A percentile compares a stretch with the other conserved stretches of the same genome.
Evolutionary conservation across 768 basidiomycete species (phyloP).

Genomic region (Piloderma croceum): DNA sequence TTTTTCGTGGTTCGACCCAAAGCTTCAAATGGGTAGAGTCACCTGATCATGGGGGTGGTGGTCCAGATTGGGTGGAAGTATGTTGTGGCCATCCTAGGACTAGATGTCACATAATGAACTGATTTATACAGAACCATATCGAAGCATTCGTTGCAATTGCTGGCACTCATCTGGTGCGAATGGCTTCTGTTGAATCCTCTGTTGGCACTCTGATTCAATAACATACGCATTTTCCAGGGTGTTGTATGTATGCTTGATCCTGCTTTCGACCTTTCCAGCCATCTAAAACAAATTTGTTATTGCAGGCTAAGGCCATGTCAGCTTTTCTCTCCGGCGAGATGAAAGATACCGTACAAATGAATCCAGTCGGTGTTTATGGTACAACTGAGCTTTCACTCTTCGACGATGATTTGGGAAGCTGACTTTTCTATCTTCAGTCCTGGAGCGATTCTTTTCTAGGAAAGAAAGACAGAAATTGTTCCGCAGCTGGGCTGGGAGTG

Average conservation of each 20-base stretch:
- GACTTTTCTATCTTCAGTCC: constrained; percentile 37
- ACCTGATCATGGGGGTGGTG: constrained; percentile 72
- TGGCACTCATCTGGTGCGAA: constrained; percentile 75
- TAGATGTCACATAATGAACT: not conserved
- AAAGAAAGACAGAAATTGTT: constrained; percentile 86
- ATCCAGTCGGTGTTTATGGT: constrained; percentile 77
- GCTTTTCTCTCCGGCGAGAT: constrained; percentile 96
- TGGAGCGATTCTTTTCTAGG: constrained; percentile 86
- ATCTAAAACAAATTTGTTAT: not conserved
- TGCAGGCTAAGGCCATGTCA: constrained; percentile 88
- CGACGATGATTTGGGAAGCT: not conserved
- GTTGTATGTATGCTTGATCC: constrained; percentile 46
- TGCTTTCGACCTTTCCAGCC: not conserved
- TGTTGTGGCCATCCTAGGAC: constrained; percentile 4
- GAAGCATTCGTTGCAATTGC: constrained; percentile 80
- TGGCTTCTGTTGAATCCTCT: no score
- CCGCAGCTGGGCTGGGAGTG: constrained; percentile 92
- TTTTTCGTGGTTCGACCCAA: no score
- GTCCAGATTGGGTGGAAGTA: constrained; percentile 88
- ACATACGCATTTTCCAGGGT: constrained; percentile 40
- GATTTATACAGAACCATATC: constrained; percentile 59
- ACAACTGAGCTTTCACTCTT: constrained; percentile 8
- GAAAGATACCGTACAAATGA: constrained; percentile 85
- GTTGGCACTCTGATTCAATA: no score
- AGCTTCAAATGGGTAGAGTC: constrained; percentile 98